Evolutionary conservation across 2,329 filamentous ascomycete genomes (phyloP).

Genomic region (Verticillium nubilum): DNA sequence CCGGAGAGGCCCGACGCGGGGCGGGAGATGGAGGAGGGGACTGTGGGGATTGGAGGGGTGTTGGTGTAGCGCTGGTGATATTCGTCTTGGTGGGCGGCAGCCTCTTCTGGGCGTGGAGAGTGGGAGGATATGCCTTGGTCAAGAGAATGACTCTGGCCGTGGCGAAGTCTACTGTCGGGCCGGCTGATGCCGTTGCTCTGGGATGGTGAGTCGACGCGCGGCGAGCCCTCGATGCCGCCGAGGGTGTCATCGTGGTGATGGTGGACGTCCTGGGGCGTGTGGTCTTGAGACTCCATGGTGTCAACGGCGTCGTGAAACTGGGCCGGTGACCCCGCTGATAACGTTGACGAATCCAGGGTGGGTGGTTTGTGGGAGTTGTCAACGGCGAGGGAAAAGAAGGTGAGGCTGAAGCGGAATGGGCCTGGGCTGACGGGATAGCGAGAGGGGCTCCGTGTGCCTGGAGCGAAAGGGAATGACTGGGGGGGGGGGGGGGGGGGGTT

Average conservation of each 20-base stretch:
- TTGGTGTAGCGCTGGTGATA: slow-evolving; percentile 36
- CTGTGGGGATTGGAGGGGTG: slow-evolving; percentile 38
- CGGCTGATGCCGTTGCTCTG: slow-evolving; percentile 21
- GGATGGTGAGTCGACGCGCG: slow-evolving; percentile 25
- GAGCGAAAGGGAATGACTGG: background rate
- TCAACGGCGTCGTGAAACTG: slow-evolving; percentile 48
- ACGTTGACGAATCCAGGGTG: slow-evolving; percentile 47
- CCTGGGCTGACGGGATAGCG: background rate
- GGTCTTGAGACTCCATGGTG: slow-evolving; percentile 41
- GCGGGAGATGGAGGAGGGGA: slow-evolving; percentile 40
- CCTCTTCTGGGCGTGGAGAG: slow-evolving; percentile 22
- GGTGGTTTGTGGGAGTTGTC: background rate
- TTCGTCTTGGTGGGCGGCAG: slow-evolving; percentile 22
- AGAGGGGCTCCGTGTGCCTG: background rate
- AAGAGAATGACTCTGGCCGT: slow-evolving; percentile 42
- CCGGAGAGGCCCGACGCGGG: slow-evolving; percentile 50
- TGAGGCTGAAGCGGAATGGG: background rate
- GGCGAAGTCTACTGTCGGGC: slow-evolving; percentile 9
- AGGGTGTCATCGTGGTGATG: slow-evolving; percentile 40
- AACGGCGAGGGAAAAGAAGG: background rate
- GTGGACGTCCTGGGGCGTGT: slow-evolving; percentile 8
- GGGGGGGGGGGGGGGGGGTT: background rate
- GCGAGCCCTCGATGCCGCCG: slow-evolving; percentile 42
- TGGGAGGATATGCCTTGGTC: slow-evolving; percentile 39
- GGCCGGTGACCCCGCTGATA: slow-evolving; percentile 43